Percentiles rank a stretch among this genome's conserved stretches.
Conservation (phyloP, 345 rosid genomes). For the Syzygium jambos region DNA sequence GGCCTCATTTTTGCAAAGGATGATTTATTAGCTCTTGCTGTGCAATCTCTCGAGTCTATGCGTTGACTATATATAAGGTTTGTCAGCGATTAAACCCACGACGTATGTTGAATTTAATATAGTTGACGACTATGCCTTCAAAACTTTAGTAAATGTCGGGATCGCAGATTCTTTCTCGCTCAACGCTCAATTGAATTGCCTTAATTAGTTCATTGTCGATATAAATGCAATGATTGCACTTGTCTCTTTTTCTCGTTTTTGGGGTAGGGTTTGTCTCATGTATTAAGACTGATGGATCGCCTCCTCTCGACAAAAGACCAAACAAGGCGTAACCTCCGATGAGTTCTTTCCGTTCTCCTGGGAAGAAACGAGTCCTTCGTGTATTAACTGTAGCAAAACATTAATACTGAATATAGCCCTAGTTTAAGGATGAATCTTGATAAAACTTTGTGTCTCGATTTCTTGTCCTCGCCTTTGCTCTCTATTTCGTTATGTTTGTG, state of each 20-base stretch:
- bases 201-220: no score
- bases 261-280: not conserved
- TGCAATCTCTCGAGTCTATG: no score
- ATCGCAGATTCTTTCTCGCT: not conserved
- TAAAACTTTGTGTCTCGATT: no score
- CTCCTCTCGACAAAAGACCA: not conserved
- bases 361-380: not conserved
- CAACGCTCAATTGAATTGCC: no score
- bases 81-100: no score
- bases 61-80: no score
- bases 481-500: no score
- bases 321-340: not conserved
- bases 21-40: not conserved
- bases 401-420: no score
- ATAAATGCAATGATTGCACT: not conserved
- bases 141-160: not conserved
- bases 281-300: not conserved
- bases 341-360: not conserved
- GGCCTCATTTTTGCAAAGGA: not conserved
- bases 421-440: no score
- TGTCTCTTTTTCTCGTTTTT: not conserved
- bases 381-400: not conserved
- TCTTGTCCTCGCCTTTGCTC: no score
- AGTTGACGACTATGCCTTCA: not conserved
- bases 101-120: not conserved